These are phyloP conservation scores for Huntiella savannae DNA, from an alignment of 2,329 filamentous ascomycete species.

Conservation along the genomic window DNA sequence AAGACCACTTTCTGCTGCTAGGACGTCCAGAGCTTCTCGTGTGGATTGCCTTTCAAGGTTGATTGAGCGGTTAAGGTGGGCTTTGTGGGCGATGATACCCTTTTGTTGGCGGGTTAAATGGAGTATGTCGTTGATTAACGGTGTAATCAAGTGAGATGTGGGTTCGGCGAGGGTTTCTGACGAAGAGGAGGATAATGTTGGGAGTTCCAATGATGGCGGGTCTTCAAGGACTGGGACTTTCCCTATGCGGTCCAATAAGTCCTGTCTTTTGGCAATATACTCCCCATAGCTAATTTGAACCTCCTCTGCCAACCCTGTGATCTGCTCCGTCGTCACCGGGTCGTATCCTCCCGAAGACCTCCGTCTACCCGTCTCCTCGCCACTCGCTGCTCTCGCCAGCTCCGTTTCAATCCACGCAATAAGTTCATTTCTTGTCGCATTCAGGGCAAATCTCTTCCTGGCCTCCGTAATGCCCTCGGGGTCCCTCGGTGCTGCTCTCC, in stretches of 20 bases:
- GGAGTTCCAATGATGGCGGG: constrained; percentile 4
- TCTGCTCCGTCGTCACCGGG: constrained; percentile 8
- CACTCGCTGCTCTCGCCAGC: constrained; percentile 17
- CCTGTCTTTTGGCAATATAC: constrained; percentile 31
- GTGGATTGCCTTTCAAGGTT: constrained; percentile 32
- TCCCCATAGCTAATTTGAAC: constrained; percentile 35
- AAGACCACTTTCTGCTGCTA: constrained; percentile 43
- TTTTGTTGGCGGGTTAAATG: constrained; percentile 37
- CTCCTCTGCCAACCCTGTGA: constrained; percentile 14
- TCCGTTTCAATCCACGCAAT: constrained; percentile 49
- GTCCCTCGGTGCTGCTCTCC: constrained; percentile 20
- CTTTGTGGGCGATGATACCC: constrained; percentile 35
- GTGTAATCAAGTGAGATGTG: constrained; percentile 29
- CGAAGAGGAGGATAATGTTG: neutral
- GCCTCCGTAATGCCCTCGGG: constrained; percentile 14
- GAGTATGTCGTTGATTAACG: constrained; percentile 36
- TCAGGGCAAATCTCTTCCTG: constrained; percentile 33
- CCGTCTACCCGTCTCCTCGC: neutral
- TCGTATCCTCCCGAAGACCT: constrained; percentile 6
- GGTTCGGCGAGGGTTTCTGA: constrained; percentile 12
- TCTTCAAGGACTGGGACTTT: constrained; percentile 6
- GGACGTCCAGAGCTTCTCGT: constrained; percentile 29
- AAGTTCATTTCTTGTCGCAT: constrained; percentile 36
- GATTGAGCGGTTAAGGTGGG: constrained; percentile 32
- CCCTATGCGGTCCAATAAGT: constrained; percentile 17